Evolutionary conservation across 805 yeast species (phyloP).

Genomic region (Citeromyces matritensis): DNA sequence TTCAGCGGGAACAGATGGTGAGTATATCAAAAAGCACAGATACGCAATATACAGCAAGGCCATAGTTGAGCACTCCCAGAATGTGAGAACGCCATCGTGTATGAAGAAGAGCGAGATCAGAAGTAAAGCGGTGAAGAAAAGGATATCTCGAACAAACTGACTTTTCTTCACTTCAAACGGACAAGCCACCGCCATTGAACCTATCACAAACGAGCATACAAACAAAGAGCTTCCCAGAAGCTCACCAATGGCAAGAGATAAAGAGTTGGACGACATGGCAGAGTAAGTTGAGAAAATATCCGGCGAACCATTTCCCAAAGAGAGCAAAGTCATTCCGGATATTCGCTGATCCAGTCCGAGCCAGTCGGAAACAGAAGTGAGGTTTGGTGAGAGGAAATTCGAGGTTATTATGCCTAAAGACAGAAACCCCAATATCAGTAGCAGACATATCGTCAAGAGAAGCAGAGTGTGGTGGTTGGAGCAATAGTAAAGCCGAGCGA

Average conservation of each 20-base stretch:
- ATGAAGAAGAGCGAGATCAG: slow-evolving; percentile 34
- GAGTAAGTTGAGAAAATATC: slow-evolving; percentile 77
- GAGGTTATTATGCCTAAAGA: slow-evolving; percentile 70
- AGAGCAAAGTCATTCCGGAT: slow-evolving; percentile 76
- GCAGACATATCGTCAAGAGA: too few species aligned
- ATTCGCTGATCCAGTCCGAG: slow-evolving; percentile 59
- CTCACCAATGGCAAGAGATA: slow-evolving; percentile 37
- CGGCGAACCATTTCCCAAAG: slow-evolving; percentile 88
- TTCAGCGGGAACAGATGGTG: too few species aligned
- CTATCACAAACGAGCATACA: slow-evolving; percentile 34
- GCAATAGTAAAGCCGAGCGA: too few species aligned
- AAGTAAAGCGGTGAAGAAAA: slow-evolving; percentile 37
- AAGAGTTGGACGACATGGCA: slow-evolving; percentile 61
- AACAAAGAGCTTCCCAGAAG: slow-evolving; percentile 39
- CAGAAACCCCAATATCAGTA: slow-evolving; percentile 30
- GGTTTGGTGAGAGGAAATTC: slow-evolving; percentile 68
- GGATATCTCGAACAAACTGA: slow-evolving; percentile 45
- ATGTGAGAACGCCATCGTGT: slow-evolving; percentile 35
- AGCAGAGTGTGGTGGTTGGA: too few species aligned
- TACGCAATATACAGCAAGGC: slow-evolving; percentile 40
- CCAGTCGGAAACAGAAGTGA: slow-evolving; percentile 46
- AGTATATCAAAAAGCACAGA: slow-evolving; percentile 16
- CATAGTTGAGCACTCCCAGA: slow-evolving; percentile 43
- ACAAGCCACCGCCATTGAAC: slow-evolving; percentile 26
- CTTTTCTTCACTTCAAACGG: slow-evolving; percentile 33